phyloP scores from a whole-genome alignment of 202 grass and related monocot species.

The Panicum virgatum region DNA sequence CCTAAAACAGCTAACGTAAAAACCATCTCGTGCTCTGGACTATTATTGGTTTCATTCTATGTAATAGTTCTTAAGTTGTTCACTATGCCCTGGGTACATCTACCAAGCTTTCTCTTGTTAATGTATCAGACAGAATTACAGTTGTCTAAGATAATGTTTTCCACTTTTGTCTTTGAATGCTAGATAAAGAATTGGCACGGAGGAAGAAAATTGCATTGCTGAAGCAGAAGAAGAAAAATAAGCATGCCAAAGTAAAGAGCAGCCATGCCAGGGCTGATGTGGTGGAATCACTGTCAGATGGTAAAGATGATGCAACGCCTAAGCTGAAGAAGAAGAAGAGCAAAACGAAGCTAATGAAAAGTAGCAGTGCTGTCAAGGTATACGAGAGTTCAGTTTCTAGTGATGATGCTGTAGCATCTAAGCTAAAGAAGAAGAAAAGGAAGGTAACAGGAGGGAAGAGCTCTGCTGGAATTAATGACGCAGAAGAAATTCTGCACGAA shows the following conservation, averaged over 20 bases:
- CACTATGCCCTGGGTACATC: neutral
- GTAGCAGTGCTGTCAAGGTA: constrained; percentile 6
- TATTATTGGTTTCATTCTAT: neutral
- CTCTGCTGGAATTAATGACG: constrained; percentile 20
- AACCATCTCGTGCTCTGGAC: neutral
- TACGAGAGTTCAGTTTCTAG: constrained; percentile 13
- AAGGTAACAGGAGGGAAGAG: constrained; percentile 48
- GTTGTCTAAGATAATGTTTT: constrained; percentile 10
- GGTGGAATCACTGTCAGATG: neutral
- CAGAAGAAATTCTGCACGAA: constrained; percentile 41
- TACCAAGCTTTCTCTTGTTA: neutral
- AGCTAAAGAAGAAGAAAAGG: constrained; percentile 59
- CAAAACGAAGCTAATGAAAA: constrained; percentile 31
- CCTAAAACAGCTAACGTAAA: neutral
- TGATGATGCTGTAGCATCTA: constrained; percentile 27
- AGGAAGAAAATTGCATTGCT: constrained; percentile 38
- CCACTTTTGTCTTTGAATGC: constrained; percentile 11
- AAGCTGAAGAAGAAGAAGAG: constrained; percentile 45
- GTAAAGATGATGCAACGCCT: constrained; percentile 15
- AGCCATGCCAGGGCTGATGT: neutral
- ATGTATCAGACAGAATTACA: neutral
- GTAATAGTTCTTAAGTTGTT: constrained; percentile 12
- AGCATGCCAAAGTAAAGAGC: constrained; percentile 35
- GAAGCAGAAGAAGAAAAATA: constrained; percentile 50
- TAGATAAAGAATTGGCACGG: constrained; percentile 41